Base-by-base conservation (phyloP, 352 stramenopile species). In the Phytopythium helicoides region DNA sequence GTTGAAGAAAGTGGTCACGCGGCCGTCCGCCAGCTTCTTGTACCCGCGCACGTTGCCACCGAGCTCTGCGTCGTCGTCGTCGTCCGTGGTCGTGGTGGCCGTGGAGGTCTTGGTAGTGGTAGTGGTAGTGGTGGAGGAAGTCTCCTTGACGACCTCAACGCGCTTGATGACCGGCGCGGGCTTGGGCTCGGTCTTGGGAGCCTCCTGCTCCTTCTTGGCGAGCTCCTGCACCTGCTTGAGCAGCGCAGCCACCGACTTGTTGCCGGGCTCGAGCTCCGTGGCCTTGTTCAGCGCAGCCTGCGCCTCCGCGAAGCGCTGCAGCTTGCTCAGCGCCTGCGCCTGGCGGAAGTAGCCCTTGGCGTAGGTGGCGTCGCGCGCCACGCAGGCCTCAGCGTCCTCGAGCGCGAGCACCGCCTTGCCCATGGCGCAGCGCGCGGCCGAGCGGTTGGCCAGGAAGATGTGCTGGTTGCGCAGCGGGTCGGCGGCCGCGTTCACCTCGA, bases 1-100 rank as follows among this genome's bases (percentile, higher is more conserved):
- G 85, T 99, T 97, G 72, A 99, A 99, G 58, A 98, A 99, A 15
- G 95, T 98, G 42, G 97, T 99, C 56, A 97, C 97, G 54, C 97
- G 96, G 25, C 97, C 97, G 60, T 98, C 93, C n/a, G 83, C 78
- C 25, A 96, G 89, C 68, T 96, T 98, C 75, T 98, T 98, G 81
- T 99, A 99, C 15, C 95, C 95, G 28, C 94, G 75, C 39, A 98
- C 70, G 11, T 85, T 60, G 41, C 73, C 72, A 33, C 61, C 68
- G 19, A 63, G 62, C 14, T 89, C 71, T 15, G 87, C 73, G 10
- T 71, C 74, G 21, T 95, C 86, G 1, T 93, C 81, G 3, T 89
- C 84, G 15, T 68, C 45, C 0, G 72, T 60, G 15, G 60, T 61
- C 14, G 64, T 64, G 46, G 52, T 26, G 21, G 39, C 52, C 3